Evolutionary conservation across 768 basidiomycete genomes (phyloP).

Genomic region (Boletales sp.): DNA sequence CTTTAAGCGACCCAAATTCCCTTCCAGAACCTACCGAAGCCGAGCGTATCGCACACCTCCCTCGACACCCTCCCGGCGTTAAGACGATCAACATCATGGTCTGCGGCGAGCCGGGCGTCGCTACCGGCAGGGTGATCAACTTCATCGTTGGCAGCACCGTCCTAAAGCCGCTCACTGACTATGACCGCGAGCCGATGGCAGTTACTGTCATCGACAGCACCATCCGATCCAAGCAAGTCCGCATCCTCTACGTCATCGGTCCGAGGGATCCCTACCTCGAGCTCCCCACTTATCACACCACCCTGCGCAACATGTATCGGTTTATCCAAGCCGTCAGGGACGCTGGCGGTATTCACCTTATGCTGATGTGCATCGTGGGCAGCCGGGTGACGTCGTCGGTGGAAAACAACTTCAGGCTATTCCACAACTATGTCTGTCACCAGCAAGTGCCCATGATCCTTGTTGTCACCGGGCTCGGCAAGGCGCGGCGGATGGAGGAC

Average conservation of each 20-base stretch:
- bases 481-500: conserved; percentile 27
- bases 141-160: conserved; percentile 16
- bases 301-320: conserved; percentile 22
- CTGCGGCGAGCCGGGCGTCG: conserved; percentile 41
- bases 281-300: conserved; percentile 12
- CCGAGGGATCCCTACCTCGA: conserved; percentile 28
- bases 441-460: conserved; percentile 34
- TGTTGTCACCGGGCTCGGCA: conserved; percentile 38
- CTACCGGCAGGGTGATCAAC: conserved; percentile 25
- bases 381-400: conserved; percentile 32
- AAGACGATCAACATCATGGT: conserved; percentile 37
- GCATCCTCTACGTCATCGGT: conserved; percentile 29
- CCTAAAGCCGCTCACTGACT: conserved; percentile 21
- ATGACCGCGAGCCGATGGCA: conserved; percentile 32
- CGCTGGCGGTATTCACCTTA: conserved; percentile 35
- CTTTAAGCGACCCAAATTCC: conserved; percentile 1
- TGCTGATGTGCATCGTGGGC: conserved; percentile 38
- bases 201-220: conserved; percentile 22
- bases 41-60: conserved; percentile 16
- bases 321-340: conserved; percentile 25
- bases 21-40: conserved; percentile 11
- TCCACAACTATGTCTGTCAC: conserved; percentile 36
- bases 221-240: conserved; percentile 17
- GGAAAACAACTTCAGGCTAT: conserved; percentile 36
- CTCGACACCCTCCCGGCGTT: conserved; percentile 14